Percentiles rank a stretch among this genome's conserved stretches.
These are phyloP conservation scores for Talaromyces wortmannii DNA, from an alignment of 495 filamentous ascomycete genomes.

Conservation along the genomic window DNA sequence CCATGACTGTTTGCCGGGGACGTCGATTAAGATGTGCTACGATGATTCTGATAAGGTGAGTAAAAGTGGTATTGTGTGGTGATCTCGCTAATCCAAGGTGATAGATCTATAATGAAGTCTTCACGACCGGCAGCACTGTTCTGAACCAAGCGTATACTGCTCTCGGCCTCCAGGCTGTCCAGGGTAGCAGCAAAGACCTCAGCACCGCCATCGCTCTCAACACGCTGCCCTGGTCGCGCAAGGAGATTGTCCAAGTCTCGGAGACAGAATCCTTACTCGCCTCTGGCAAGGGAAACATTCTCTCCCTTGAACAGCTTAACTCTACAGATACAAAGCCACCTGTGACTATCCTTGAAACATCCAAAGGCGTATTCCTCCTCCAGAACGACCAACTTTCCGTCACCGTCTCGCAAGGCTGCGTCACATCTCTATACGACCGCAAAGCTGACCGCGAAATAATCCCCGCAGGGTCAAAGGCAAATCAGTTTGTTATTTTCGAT, in stretches of 20 bases:
- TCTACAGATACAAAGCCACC: constrained; percentile 33
- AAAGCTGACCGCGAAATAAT: constrained; percentile 67
- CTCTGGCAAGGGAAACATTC: constrained; percentile 34
- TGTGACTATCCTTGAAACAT: constrained; percentile 59
- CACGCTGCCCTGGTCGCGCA: constrained; percentile 76
- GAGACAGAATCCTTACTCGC: constrained; percentile 22
- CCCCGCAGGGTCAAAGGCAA: constrained; percentile 70
- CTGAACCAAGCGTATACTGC: constrained; percentile 60
- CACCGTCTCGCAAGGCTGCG: constrained; percentile 62
- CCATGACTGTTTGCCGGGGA: constrained; percentile 93
- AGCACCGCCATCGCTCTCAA: constrained; percentile 55
- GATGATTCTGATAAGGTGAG: constrained; percentile 85
- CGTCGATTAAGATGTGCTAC: constrained; percentile 96
- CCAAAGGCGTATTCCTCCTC: constrained; percentile 67
- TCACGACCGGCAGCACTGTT: constrained; percentile 64
- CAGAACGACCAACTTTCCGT: constrained; percentile 68
- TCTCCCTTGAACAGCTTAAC: constrained; percentile 39
- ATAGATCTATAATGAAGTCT: constrained; percentile 80
- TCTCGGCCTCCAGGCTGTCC: constrained; percentile 64
- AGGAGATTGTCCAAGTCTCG: constrained; percentile 63
- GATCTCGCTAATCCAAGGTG: too few species aligned
- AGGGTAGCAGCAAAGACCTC: constrained; percentile 18
- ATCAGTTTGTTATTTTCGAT: constrained; percentile 91
- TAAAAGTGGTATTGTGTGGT: too few species aligned
- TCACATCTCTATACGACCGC: constrained; percentile 77